Evolutionary conservation across 495 filamentous ascomycete genomes (phyloP).

Genomic region (Usnea hakonensis): DNA sequence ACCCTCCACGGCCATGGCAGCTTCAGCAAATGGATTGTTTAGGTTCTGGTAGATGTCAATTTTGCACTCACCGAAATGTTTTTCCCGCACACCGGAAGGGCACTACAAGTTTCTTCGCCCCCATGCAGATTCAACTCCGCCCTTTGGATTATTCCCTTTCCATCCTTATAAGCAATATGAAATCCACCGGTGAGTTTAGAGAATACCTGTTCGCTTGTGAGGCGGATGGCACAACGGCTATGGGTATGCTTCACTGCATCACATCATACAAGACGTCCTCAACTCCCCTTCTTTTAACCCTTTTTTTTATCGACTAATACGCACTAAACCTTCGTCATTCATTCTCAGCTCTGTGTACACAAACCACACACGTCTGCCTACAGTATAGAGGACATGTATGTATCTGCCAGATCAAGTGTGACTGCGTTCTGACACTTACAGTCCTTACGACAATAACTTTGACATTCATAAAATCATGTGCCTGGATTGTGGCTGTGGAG

Average conservation of each 20-base stretch:
- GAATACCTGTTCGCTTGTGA: neutral
- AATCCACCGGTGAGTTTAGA: neutral
- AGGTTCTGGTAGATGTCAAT: neutral
- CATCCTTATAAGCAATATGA: neutral
- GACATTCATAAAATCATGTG: neutral
- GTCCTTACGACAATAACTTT: neutral
- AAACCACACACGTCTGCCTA: neutral
- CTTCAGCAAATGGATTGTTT: neutral
- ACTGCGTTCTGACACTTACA: neutral
- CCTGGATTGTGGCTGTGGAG: neutral
- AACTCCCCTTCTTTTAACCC: neutral
- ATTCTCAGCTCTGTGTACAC: neutral
- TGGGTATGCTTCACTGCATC: neutral
- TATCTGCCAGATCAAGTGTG: neutral
- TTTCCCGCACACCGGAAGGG: neutral
- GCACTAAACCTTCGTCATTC: neutral
- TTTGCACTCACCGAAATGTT: neutral
- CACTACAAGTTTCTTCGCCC: neutral
- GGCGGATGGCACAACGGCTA: neutral
- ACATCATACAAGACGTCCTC: neutral
- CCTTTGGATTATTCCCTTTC: neutral
- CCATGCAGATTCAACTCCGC: neutral
- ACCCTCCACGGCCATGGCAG: neutral
- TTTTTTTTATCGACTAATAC: neutral
- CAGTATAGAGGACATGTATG: neutral